A percentile compares a stretch with the other conserved stretches of the same genome.
Conservation (phyloP, 1,284 basidiomycete genomes). For the Marasmius sp. region DNA sequence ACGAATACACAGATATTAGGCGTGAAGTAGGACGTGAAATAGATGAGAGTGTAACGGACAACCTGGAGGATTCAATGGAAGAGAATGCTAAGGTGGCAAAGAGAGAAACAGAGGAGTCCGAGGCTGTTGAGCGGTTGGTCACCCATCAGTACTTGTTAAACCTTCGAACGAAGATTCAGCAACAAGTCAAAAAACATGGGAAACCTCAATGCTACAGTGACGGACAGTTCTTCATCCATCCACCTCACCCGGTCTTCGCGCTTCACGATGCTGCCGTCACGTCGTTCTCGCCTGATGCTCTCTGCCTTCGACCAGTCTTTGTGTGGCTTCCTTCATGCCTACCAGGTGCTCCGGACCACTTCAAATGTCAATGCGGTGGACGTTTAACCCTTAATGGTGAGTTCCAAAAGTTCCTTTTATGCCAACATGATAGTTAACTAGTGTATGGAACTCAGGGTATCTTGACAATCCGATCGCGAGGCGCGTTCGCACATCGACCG, state of each 20-base stretch:
- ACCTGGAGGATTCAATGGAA: background rate
- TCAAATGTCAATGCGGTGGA: constrained; percentile 12
- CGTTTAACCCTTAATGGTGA: constrained; percentile 9
- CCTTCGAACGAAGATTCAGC: background rate
- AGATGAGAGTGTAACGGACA: constrained; percentile 7
- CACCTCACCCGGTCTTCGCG: constrained; percentile 8
- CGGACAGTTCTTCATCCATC: constrained; percentile 4
- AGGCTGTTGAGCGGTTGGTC: background rate
- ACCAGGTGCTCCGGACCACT: constrained; percentile 8
- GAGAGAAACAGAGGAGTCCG: background rate
- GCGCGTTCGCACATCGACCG: constrained; percentile 9
- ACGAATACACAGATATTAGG: constrained; percentile 11
- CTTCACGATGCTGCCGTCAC: background rate
- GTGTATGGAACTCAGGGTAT: constrained; percentile 5
- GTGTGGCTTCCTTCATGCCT: constrained; percentile 15
- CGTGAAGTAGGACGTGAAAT: background rate
- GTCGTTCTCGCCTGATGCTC: background rate
- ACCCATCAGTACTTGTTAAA: background rate
- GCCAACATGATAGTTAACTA: background rate
- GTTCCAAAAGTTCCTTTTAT: background rate
- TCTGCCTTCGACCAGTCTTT: constrained; percentile 12
- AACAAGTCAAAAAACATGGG: constrained; percentile 1
- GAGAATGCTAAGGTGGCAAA: background rate
- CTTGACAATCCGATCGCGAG: constrained; percentile 17
- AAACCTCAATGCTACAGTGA: constrained; percentile 6